A percentile compares a stretch with the other conserved stretches of the same genome.
These are phyloP conservation scores for Hypoxylon rickii DNA, from an alignment of 495 filamentous ascomycete genomes.

Conservation along the genomic window DNA sequence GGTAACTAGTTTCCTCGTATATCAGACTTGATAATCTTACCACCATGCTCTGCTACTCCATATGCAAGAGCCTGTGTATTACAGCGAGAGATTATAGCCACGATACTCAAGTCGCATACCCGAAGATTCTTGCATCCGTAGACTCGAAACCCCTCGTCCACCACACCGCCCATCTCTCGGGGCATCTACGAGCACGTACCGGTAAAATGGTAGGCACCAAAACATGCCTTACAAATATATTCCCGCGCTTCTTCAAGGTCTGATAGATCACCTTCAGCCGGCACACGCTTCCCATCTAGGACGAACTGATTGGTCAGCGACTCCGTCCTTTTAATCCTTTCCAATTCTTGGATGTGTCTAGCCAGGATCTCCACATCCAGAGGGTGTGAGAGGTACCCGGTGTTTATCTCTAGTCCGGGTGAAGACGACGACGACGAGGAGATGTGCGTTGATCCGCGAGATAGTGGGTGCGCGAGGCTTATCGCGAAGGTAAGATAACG, in stretches of 20 bases:
- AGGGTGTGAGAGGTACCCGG: conserved; percentile 55
- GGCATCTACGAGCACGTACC: not conserved
- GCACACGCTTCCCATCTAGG: conserved; percentile 21
- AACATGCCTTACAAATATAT: not conserved
- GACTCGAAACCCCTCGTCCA: conserved; percentile 46
- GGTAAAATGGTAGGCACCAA: not conserved
- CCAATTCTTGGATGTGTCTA: conserved; percentile 41
- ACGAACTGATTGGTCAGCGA: conserved; percentile 39
- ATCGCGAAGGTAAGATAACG: conserved; percentile 37
- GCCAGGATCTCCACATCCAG: conserved; percentile 51
- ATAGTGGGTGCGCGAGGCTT: conserved; percentile 49
- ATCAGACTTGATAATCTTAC: no score
- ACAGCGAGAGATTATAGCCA: no score
- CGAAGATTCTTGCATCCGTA: conserved; percentile 49
- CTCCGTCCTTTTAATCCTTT: conserved; percentile 41
- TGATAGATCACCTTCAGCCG: not conserved
- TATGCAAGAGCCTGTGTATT: no score
- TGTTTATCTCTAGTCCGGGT: conserved; percentile 53
- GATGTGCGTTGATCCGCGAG: conserved; percentile 59
- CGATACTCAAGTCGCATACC: conserved; percentile 54
- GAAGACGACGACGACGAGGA: no score
- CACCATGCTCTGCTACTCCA: no score
- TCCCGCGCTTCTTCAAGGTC: not conserved
- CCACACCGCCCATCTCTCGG: conserved; percentile 22
- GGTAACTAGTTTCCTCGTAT: no score